These are phyloP conservation scores for Erythrobasidium hasegawianum DNA, from an alignment of 1,284 basidiomycete species.

Conservation along the genomic window DNA sequence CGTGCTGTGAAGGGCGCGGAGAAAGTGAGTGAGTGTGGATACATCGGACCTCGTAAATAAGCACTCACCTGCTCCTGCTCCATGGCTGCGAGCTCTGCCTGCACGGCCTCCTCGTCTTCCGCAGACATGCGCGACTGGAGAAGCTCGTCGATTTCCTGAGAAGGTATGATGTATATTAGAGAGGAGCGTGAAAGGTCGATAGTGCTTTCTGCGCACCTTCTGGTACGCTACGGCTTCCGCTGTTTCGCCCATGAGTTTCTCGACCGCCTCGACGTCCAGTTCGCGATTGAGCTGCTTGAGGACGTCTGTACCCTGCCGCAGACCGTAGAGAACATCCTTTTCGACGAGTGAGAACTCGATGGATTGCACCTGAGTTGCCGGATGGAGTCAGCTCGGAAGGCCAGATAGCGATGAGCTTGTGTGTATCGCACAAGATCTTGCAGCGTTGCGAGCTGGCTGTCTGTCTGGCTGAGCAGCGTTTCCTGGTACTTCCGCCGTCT, in stretches of 20 bases:
- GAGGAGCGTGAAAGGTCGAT: too few relatives aligned
- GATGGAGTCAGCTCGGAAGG: too few relatives aligned
- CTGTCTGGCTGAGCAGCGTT: constrained; percentile 77
- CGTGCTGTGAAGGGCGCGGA: neutral
- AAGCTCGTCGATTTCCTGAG: constrained; percentile 84
- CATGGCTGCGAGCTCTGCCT: constrained; percentile 68
- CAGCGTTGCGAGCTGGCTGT: constrained; percentile 79
- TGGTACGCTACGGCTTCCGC: constrained; percentile 90
- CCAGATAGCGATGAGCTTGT: too few relatives aligned
- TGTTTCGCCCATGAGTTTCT: constrained; percentile 85
- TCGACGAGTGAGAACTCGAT: constrained; percentile 96
- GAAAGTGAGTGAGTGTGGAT: neutral
- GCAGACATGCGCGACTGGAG: constrained; percentile 72
- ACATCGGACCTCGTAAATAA: neutral
- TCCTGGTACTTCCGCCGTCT: constrained; percentile 92
- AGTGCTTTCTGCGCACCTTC: constrained; percentile 56
- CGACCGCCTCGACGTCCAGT: constrained; percentile 87
- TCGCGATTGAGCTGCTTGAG: constrained; percentile 90
- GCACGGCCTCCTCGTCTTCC: constrained; percentile 91
- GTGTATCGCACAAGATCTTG: constrained; percentile 78
- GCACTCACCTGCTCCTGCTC: constrained; percentile 55
- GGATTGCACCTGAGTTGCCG: constrained; percentile 67
- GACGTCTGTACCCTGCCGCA: constrained; percentile 89
- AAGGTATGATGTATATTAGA: neutral
- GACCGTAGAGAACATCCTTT: constrained; percentile 82